A percentile compares a stretch with the other conserved stretches of the same genome.
Evolutionary conservation across 495 filamentous ascomycete genomes (phyloP).

Genomic region (Hypoxylon cercidicola): DNA sequence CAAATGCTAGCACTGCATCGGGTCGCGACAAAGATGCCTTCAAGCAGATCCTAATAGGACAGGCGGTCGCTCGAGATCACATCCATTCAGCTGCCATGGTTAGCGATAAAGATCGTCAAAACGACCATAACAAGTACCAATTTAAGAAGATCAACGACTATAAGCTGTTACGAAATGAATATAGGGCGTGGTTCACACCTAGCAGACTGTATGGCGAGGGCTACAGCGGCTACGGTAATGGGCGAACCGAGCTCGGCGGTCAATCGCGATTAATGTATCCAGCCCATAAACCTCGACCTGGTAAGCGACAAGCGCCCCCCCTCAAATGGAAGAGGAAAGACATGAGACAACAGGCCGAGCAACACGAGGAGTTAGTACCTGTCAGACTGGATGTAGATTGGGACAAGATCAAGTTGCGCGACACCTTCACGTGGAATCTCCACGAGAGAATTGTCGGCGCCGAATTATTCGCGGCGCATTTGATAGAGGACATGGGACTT

Average conservation of each 20-base stretch:
- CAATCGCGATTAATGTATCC: constrained; percentile 76
- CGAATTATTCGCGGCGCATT: constrained; percentile 84
- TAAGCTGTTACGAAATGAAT: constrained; percentile 61
- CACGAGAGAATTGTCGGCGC: constrained; percentile 84
- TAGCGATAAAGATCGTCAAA: constrained; percentile 52
- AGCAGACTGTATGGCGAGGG: constrained; percentile 73
- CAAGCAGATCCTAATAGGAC: constrained; percentile 73
- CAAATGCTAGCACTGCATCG: constrained; percentile 32
- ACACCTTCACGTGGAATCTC: constrained; percentile 99
- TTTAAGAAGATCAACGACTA: constrained; percentile 58
- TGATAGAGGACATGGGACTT: constrained; percentile 91
- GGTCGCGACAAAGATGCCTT: constrained; percentile 58
- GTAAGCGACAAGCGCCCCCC: constrained; percentile 75
- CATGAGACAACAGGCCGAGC: constrained; percentile 83
- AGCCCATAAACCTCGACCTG: constrained; percentile 72
- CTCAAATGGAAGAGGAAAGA: constrained; percentile 80
- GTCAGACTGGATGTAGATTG: constrained; percentile 93
- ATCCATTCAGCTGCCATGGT: constrained; percentile 72
- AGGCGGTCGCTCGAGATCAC: constrained; percentile 81
- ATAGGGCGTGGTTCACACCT: constrained; percentile 56
- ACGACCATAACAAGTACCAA: constrained; percentile 52
- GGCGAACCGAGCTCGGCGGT: constrained; percentile 72
- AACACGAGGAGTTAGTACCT: constrained; percentile 89
- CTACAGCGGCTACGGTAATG: constrained; percentile 91
- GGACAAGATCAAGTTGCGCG: constrained; percentile 94